Conservation (phyloP, 192 early-diverging fungal species). For the Linderina pennispora region DNA sequence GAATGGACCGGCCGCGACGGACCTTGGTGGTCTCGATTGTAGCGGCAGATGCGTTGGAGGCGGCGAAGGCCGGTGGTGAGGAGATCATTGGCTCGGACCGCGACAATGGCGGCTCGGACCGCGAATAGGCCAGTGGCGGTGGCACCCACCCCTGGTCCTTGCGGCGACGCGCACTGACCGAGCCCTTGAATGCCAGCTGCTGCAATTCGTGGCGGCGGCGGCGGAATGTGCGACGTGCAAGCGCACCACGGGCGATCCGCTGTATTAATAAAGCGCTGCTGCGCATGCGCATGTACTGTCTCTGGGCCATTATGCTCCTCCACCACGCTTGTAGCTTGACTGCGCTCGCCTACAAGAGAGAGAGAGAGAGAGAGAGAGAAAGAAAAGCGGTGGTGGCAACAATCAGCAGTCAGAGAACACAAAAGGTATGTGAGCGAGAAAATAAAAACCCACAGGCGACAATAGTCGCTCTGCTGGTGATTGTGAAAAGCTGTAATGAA, state of each 20-base stretch:
- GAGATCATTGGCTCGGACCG: not conserved
- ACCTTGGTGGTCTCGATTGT: not conserved
- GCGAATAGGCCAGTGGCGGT: not conserved
- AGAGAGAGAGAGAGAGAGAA: too few relatives aligned
- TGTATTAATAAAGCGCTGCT: slow-evolving; percentile 13
- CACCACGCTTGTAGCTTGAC: slow-evolving; percentile 7
- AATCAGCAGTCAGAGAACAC: too few relatives aligned
- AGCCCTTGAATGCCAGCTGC: slow-evolving; percentile 15
- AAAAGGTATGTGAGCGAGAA: too few relatives aligned
- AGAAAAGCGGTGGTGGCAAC: too few relatives aligned
- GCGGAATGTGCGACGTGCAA: slow-evolving; percentile 6
- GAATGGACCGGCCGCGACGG: slow-evolving; percentile 13
- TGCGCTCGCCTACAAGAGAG: slow-evolving; percentile 4
- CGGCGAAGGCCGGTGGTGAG: not conserved
- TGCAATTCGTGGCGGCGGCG: slow-evolving; percentile 16
- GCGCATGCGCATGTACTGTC: not conserved
- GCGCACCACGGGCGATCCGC: slow-evolving; percentile 7
- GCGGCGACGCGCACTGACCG: slow-evolving; percentile 27
- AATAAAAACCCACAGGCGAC: not conserved
- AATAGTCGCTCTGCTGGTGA: not conserved
- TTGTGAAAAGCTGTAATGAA: not conserved
- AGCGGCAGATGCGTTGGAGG: not conserved
- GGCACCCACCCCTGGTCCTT: not conserved
- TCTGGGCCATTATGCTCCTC: slow-evolving; percentile 1
- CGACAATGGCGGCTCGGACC: not conserved